Percentiles rank a stretch among this genome's conserved stretches.
Conservation (phyloP, 139 green algal species). For the Cymbomonas tetramitiformis region DNA sequence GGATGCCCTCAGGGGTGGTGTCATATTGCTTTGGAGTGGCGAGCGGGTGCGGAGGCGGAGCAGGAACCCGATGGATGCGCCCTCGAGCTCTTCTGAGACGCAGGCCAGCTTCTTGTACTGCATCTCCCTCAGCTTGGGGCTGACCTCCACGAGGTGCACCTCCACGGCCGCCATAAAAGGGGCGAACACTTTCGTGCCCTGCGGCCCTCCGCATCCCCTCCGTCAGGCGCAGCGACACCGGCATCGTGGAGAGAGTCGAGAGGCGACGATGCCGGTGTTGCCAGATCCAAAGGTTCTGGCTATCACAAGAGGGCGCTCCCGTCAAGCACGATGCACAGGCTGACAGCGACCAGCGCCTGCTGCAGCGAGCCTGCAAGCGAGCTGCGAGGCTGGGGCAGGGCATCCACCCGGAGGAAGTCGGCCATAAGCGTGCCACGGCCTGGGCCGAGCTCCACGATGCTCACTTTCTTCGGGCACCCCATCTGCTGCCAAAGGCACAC, state of each 20-base stretch:
- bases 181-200: slow-evolving; percentile 17
- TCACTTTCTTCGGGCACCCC: slow-evolving; percentile 48
- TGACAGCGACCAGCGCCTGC: too few relatives aligned
- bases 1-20: too few relatives aligned
- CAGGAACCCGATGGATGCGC: too few relatives aligned
- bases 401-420: slow-evolving; percentile 76
- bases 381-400: neutral
- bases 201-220: too few relatives aligned
- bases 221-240: too few relatives aligned
- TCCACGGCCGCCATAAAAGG: slow-evolving; percentile 31
- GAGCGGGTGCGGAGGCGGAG: too few relatives aligned
- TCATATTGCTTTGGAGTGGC: too few relatives aligned
- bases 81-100: slow-evolving; percentile 1
- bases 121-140: slow-evolving; percentile 32
- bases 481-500: slow-evolving; percentile 63
- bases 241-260: neutral
- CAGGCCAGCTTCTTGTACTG: slow-evolving; percentile 39
- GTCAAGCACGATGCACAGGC: too few relatives aligned
- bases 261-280: too few relatives aligned
- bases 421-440: slow-evolving; percentile 86
- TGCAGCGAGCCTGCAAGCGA: neutral
- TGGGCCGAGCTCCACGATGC: slow-evolving; percentile 82
- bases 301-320: too few relatives aligned
- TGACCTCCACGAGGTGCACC: slow-evolving; percentile 73
- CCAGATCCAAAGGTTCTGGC: too few relatives aligned